These are phyloP conservation scores for Fraxinus cuspidata DNA, from an alignment of 257 asterid species.

Conservation along the genomic window DNA sequence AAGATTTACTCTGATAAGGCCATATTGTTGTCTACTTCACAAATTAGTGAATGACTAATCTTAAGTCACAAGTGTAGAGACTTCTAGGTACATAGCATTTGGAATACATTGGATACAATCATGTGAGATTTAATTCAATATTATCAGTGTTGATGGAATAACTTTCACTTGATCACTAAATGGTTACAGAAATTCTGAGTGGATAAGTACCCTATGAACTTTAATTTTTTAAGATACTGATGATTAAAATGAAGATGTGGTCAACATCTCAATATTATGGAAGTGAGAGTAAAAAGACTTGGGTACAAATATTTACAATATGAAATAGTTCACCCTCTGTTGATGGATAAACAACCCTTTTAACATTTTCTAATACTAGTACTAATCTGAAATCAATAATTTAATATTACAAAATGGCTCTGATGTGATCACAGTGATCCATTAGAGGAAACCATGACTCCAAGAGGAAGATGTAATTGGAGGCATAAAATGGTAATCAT, in stretches of 20 bases:
- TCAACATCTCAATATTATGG: background rate
- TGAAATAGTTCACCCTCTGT: background rate
- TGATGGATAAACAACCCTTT: background rate
- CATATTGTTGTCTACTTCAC: background rate
- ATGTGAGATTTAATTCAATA: background rate
- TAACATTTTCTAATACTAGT: background rate
- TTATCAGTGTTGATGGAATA: background rate
- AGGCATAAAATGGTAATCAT: background rate
- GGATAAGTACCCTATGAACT: background rate
- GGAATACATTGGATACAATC: background rate
- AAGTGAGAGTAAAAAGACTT: background rate
- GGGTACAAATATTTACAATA: background rate
- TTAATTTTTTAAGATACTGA: background rate
- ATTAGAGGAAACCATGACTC: background rate
- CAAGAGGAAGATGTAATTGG: background rate
- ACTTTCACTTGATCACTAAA: background rate
- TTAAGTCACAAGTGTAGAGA: background rate
- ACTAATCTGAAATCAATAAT: background rate
- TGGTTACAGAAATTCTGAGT: background rate
- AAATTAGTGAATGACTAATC: background rate
- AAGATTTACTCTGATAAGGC: background rate
- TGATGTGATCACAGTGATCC: background rate
- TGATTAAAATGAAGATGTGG: background rate
- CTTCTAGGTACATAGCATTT: background rate
- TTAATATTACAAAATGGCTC: background rate